Conservation (phyloP, 768 basidiomycete species). For the Mycena floridula region DNA sequence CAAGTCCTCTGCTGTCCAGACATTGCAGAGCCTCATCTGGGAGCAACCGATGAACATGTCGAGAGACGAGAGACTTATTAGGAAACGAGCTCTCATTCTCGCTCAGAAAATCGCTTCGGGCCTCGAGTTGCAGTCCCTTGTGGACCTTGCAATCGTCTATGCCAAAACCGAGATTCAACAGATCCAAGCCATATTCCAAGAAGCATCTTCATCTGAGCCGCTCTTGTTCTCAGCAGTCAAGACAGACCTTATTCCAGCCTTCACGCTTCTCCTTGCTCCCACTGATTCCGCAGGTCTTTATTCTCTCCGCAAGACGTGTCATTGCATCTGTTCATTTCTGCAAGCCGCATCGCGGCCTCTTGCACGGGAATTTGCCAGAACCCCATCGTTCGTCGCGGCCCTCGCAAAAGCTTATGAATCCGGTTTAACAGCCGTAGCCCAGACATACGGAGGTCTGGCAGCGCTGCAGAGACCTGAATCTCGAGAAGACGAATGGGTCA, state of each 20-base stretch:
- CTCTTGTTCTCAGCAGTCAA: conserved; percentile 26
- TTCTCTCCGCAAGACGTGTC: conserved; percentile 55
- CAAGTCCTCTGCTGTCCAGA: conserved; percentile 46
- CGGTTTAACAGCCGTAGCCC: conserved; percentile 48
- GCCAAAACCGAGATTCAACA: conserved; percentile 35
- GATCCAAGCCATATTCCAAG: conserved; percentile 36
- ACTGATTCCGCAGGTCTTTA: conserved; percentile 50
- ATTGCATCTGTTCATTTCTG: conserved; percentile 51
- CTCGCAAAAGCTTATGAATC: conserved; percentile 57
- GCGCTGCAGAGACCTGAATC: conserved; percentile 20
- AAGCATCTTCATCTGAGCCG: conserved; percentile 28
- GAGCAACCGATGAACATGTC: conserved; percentile 21
- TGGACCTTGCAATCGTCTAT: conserved; percentile 61
- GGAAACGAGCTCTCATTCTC: conserved; percentile 43
- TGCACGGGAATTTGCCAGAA: conserved; percentile 45
- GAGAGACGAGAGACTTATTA: conserved; percentile 38
- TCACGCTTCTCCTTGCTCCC: conserved; percentile 42
- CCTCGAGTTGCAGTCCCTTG: conserved; percentile 47
- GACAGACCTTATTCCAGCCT: conserved; percentile 49
- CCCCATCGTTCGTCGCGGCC: conserved; percentile 45
- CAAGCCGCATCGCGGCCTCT: conserved; percentile 42
- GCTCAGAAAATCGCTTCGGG: conserved; percentile 46
- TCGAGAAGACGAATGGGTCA: conserved; percentile 58
- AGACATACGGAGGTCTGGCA: conserved; percentile 53
- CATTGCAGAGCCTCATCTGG: conserved; percentile 59